These are phyloP conservation scores for Eucalyptus sp. DNA, from an alignment of 345 rosid species.

Conservation along the genomic window DNA sequence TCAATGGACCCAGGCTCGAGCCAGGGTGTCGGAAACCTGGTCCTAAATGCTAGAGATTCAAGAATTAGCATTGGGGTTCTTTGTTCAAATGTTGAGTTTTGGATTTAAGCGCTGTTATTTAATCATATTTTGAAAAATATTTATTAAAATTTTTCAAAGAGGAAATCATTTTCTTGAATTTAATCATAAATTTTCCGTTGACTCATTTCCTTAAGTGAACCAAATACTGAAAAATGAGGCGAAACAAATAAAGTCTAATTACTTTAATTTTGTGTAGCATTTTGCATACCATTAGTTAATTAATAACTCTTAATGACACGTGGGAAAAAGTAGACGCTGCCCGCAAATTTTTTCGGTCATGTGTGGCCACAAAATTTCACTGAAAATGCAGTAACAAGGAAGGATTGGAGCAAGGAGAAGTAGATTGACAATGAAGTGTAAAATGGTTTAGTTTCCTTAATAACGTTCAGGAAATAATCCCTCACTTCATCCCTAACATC, in stretches of 20 bases:
- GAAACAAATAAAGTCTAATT: neutral
- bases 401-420: neutral
- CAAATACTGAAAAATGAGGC: no score
- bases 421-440: neutral
- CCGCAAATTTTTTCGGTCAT: neutral
- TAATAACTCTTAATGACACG: neutral
- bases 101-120: no score
- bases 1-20: fast-evolving
- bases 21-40: no score
- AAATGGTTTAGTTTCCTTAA: neutral
- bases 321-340: neutral
- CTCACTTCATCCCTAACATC: neutral
- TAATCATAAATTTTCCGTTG: no score
- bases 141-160: no score
- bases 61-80: no score
- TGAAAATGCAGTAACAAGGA: neutral
- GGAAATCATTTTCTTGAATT: no score
- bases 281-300: neutral
- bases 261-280: neutral
- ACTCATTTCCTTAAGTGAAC: no score
- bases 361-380: neutral
- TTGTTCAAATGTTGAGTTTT: no score
- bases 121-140: no score
- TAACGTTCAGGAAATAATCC: neutral
- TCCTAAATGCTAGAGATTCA: fast-evolving